These are phyloP conservation scores for Anacardium occidentale DNA, from an alignment of 345 rosid genomes.

Conservation along the genomic window DNA sequence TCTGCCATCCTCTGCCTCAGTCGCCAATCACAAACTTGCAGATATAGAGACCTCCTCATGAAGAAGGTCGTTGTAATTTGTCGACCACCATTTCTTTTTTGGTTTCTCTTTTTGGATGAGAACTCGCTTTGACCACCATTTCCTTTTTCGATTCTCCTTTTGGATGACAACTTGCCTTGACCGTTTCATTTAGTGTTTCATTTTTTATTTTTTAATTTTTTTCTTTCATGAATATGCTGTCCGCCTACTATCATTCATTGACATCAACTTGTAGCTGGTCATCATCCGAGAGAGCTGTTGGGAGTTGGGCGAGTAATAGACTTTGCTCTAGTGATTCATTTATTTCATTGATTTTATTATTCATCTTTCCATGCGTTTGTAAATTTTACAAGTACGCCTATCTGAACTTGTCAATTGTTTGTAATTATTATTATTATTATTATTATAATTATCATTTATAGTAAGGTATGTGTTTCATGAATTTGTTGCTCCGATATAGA, in stretches of 20 bases:
- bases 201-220: not conserved
- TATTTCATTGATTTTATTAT: conserved; percentile 2
- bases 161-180: conserved; percentile 4
- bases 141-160: too few species aligned
- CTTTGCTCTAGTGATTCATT: not conserved
- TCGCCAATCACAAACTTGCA: conserved; percentile 28
- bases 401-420: not conserved
- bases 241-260: not conserved
- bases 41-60: conserved; percentile 25
- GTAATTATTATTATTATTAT: too few species aligned
- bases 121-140: too few species aligned
- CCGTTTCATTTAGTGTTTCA: not conserved
- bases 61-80: not conserved
- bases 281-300: not conserved
- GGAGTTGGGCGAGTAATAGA: conserved; percentile 8
- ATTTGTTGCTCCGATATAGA: too few species aligned
- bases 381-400: not conserved
- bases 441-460: too few species aligned
- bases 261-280: conserved; percentile 6
- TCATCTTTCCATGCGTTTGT: not conserved
- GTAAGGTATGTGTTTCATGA: too few species aligned
- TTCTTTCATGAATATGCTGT: conserved; percentile 14
- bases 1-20: conserved; percentile 26
- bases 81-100: not conserved
- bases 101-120: too few species aligned